Conservation (phyloP, 1,284 basidiomycete species). For the Ganoderma lingzhi region DNA sequence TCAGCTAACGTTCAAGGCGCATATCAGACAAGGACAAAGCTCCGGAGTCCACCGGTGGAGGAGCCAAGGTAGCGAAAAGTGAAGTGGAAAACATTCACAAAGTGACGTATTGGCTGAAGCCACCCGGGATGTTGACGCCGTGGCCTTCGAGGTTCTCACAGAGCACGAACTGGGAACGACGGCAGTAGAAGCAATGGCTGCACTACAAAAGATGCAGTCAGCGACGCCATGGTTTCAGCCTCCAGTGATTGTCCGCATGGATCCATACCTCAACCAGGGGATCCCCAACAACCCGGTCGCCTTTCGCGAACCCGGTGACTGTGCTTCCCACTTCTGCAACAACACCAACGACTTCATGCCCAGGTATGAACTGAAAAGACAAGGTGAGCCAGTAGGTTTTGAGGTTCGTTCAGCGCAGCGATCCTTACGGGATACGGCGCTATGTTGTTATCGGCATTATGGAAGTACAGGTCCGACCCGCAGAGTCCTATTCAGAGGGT, state of each 20-base stretch:
- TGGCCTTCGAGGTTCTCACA: constrained; percentile 83
- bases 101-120: constrained; percentile 86
- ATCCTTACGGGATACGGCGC: not conserved
- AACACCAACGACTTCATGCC: constrained; percentile 81
- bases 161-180: constrained; percentile 73
- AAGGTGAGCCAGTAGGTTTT: not conserved
- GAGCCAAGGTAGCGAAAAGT: not conserved
- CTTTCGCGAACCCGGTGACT: constrained; percentile 71
- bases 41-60: too few species aligned
- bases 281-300: constrained; percentile 84
- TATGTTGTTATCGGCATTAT: not conserved
- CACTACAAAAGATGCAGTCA: constrained; percentile 57
- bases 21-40: too few species aligned
- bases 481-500: not conserved
- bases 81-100: constrained; percentile 54
- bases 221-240: constrained; percentile 3
- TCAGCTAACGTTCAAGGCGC: too few species aligned
- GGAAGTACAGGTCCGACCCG: not conserved
- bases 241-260: not conserved
- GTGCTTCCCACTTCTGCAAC: constrained; percentile 75
- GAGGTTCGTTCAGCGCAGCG: not conserved
- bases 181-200: constrained; percentile 83
- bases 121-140: constrained; percentile 77
- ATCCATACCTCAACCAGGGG: constrained; percentile 61
- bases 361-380: constrained; percentile 68